phyloP scores from a whole-genome alignment of 169 alveolate species.

The Eimeria necatrix region DNA sequence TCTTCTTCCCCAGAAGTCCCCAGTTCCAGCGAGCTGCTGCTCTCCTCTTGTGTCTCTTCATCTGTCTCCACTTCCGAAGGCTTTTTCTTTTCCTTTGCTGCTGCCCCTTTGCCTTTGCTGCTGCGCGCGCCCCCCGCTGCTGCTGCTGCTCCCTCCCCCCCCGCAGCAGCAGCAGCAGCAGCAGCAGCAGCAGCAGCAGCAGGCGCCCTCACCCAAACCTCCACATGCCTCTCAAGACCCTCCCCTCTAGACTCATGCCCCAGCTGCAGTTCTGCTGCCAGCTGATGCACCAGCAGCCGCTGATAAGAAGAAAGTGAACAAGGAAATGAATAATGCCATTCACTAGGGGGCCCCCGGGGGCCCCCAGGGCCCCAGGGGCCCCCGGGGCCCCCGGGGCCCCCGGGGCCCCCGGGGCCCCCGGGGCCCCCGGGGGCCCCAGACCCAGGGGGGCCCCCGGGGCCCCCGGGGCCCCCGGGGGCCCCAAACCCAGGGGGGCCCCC shows the following conservation, averaged over 20 bases:
- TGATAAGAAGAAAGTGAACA: conserved; percentile 31
- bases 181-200: background rate
- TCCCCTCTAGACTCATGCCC: background rate
- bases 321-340: background rate
- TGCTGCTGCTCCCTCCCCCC: background rate
- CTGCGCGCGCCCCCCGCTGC: background rate
- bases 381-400: no score
- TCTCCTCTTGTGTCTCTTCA: background rate
- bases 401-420: no score
- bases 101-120: background rate
- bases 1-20: background rate
- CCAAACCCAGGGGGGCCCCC: no score
- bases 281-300: background rate
- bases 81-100: background rate
- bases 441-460: no score
- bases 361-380: background rate
- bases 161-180: background rate
- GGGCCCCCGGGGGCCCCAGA: no score
- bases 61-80: background rate
- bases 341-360: background rate
- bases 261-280: conserved; percentile 51
- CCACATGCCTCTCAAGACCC: background rate
- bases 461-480: no score
- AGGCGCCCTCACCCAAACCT: background rate
- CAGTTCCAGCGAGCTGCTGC: background rate